phyloP scores from a whole-genome alignment of 805 yeast species.

The Peterozyma xylosa region DNA sequence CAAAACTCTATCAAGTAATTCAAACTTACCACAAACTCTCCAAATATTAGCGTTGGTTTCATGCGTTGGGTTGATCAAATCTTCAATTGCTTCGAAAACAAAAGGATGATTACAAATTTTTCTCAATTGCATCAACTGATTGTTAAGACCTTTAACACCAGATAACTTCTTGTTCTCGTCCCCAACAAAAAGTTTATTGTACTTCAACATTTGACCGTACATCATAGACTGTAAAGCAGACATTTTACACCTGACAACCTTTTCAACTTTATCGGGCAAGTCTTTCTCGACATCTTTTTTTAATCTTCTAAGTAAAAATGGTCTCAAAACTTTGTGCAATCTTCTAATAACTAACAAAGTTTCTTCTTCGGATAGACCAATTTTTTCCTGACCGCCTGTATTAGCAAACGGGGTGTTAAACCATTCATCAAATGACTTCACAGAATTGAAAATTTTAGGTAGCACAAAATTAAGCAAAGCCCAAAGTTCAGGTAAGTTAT shows the following conservation, averaged over 20 bases:
- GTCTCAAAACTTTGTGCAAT: constrained; percentile 80
- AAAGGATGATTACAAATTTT: constrained; percentile 85
- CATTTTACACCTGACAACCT: constrained; percentile 71
- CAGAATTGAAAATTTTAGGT: constrained; percentile 81
- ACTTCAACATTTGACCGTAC: constrained; percentile 74
- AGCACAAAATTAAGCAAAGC: constrained; percentile 74
- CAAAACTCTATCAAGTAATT: constrained; percentile 63
- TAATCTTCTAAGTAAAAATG: constrained; percentile 75
- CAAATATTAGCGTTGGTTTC: constrained; percentile 62
- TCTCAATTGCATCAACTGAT: constrained; percentile 78
- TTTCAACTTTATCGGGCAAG: constrained; percentile 77
- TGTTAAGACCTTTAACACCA: constrained; percentile 72
- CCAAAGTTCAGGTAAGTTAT: constrained; percentile 81
- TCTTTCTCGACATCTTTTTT: constrained; percentile 85
- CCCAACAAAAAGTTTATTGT: constrained; percentile 55
- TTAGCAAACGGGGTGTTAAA: constrained; percentile 84
- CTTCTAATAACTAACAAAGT: constrained; percentile 73
- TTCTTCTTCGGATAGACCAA: constrained; percentile 82
- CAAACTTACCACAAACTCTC: constrained; percentile 78
- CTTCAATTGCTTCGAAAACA: constrained; percentile 78
- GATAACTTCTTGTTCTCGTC: constrained; percentile 51
- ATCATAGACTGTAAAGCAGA: constrained; percentile 64
- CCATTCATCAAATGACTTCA: constrained; percentile 84
- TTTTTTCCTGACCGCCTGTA: constrained; percentile 74
- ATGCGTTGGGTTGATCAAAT: constrained; percentile 54